These are phyloP conservation scores for Rhodotorula sphaerocarpa DNA, from an alignment of 768 basidiomycete species.

Conservation along the genomic window DNA sequence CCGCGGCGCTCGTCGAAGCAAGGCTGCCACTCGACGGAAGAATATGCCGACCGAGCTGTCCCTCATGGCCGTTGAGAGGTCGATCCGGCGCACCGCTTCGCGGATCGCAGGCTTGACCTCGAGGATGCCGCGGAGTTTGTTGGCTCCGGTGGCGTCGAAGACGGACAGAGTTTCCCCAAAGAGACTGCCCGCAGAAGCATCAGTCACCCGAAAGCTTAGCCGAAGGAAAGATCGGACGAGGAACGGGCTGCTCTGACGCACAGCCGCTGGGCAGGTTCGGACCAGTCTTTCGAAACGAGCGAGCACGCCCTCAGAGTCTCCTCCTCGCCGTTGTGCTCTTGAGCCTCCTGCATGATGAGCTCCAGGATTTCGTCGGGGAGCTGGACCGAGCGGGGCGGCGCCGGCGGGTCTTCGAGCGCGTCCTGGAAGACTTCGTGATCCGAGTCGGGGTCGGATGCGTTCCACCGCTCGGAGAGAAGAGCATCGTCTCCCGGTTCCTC, in stretches of 20 bases:
- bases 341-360: neutral
- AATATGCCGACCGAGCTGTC: neutral
- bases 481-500: slow-evolving; percentile 5
- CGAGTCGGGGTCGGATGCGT: neutral
- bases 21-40: neutral
- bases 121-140: neutral
- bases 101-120: slow-evolving; percentile 1
- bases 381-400: neutral
- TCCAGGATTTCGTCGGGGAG: slow-evolving; percentile 1
- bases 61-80: neutral
- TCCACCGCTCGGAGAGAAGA: neutral
- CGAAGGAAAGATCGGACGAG: neutral
- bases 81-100: neutral
- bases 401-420: neutral
- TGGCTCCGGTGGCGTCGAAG: neutral
- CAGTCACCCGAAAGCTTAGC: neutral
- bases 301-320: neutral
- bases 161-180: neutral
- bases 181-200: neutral
- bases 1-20: neutral
- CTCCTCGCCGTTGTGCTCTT: neutral
- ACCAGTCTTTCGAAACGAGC: slow-evolving; percentile 5
- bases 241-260: neutral
- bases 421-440: neutral
- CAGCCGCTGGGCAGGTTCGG: neutral